Evolutionary conservation across 257 asterid genomes (phyloP).

Genomic region (Parsonsia alboflavescens): DNA sequence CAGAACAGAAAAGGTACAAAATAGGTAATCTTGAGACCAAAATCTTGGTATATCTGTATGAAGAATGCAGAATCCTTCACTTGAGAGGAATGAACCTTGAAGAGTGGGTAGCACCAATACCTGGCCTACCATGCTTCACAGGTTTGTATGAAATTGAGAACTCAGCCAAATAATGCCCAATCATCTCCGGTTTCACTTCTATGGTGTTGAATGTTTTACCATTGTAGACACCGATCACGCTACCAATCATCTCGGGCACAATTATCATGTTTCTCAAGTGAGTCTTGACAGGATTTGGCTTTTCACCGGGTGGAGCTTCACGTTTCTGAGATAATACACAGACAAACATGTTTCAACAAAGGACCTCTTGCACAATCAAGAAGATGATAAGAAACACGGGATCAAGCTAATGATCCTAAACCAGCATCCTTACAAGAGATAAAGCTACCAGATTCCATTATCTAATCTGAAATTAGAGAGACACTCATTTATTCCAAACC

Average conservation of each 20-base stretch:
- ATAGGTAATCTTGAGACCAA: neutral
- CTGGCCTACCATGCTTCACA: slow-evolving; percentile 87
- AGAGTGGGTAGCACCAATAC: slow-evolving; percentile 95
- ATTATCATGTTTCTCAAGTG: slow-evolving; percentile 78
- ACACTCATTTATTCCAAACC: neutral
- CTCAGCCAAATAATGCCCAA: slow-evolving; percentile 80
- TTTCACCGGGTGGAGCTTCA: slow-evolving; percentile 78
- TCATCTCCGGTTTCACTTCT: slow-evolving; percentile 84
- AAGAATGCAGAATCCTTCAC: slow-evolving; percentile 23
- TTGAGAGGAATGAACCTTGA: slow-evolving; percentile 90
- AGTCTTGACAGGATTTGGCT: slow-evolving; percentile 70
- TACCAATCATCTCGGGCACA: slow-evolving; percentile 92
- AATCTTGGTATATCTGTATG: slow-evolving; percentile 9
- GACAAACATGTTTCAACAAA: neutral
- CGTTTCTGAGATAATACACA: slow-evolving; percentile 41
- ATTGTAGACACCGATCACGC: slow-evolving; percentile 74
- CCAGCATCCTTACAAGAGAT: neutral
- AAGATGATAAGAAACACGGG: neutral
- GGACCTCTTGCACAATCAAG: neutral
- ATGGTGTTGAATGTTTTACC: slow-evolving; percentile 81
- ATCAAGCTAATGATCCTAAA: neutral
- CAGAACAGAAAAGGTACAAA: neutral
- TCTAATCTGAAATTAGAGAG: neutral
- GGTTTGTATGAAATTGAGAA: slow-evolving; percentile 84
- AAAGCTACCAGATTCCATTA: neutral